phyloP scores from a whole-genome alignment of 192 early-diverging fungal genomes.

The Fimicolochytrium jonesii region DNA sequence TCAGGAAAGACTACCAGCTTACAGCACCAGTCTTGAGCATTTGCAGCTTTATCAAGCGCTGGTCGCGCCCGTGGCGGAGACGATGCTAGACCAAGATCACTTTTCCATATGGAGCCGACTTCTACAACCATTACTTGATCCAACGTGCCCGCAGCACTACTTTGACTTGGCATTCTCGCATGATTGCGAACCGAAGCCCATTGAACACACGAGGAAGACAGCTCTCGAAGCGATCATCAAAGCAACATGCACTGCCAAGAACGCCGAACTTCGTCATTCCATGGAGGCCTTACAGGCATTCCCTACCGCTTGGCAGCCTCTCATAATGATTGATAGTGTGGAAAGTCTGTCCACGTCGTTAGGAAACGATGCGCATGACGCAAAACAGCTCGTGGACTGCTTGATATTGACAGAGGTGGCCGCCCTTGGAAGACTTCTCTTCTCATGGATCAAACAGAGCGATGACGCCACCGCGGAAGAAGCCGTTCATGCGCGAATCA shows the following conservation, averaged over 20 bases:
- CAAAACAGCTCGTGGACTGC: not conserved
- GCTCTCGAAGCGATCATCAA: constrained; percentile 16
- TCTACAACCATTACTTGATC: not conserved
- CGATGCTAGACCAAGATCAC: constrained; percentile 28
- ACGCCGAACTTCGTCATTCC: constrained; percentile 6
- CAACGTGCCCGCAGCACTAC: too few relatives aligned
- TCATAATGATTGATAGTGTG: too few relatives aligned
- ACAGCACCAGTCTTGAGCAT: constrained; percentile 22
- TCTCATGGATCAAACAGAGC: not conserved
- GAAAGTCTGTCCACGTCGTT: too few relatives aligned
- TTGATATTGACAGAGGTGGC: not conserved
- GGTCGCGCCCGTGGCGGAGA: constrained; percentile 22
- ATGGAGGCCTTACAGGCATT: too few relatives aligned
- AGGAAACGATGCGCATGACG: too few relatives aligned
- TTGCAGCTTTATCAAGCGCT: constrained; percentile 31
- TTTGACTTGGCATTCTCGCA: too few relatives aligned
- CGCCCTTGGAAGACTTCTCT: not conserved
- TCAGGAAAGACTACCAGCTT: not conserved
- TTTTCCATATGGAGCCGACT: constrained; percentile 16
- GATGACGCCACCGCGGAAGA: not conserved
- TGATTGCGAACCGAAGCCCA: not conserved
- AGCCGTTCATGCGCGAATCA: too few relatives aligned
- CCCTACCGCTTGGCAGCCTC: too few relatives aligned
- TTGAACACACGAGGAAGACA: constrained; percentile 5
- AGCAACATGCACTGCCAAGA: constrained; percentile 3